A percentile compares a stretch with the other conserved stretches of the same genome.
Conservation (phyloP, 495 filamentous ascomycete species). For the Penicillium atrosanguineum region DNA sequence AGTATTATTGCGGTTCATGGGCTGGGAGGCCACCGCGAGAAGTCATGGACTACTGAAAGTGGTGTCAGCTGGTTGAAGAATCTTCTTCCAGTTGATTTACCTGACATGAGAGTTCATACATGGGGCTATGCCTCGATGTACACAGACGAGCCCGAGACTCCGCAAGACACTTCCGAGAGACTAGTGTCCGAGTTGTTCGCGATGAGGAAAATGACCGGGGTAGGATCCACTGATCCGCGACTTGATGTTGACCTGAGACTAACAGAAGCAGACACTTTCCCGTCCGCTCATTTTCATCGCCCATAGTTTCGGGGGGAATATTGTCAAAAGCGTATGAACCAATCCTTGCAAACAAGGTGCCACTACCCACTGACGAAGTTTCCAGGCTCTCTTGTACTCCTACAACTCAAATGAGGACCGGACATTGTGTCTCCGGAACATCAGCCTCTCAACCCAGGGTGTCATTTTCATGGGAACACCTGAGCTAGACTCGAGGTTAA, state of each 20-base stretch:
- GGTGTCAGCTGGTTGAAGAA: conserved; percentile 47
- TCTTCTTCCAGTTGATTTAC: conserved; percentile 44
- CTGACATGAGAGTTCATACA: conserved; percentile 43
- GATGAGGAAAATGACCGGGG: conserved; percentile 19
- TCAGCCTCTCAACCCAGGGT: background rate
- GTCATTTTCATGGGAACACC: conserved; percentile 6
- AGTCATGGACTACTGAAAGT: conserved; percentile 38
- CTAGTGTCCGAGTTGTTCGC: conserved; percentile 31
- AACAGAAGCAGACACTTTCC: conserved; percentile 10
- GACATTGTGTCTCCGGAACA: background rate
- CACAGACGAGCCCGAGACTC: conserved; percentile 3
- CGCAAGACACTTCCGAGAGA: conserved; percentile 26
- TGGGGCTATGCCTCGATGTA: conserved; percentile 44
- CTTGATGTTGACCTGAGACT: background rate
- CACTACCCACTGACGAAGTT: background rate
- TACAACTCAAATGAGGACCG: background rate
- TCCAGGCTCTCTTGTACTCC: conserved; percentile 3
- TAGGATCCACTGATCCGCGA: background rate
- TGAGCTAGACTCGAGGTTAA: conserved; percentile 1
- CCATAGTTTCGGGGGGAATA: conserved; percentile 32
- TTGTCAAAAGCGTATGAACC: conserved; percentile 30
- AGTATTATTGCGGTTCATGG: conserved; percentile 33
- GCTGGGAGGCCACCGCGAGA: conserved; percentile 25
- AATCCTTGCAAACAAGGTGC: background rate
- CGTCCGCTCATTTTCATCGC: conserved; percentile 36